Base-by-base conservation (phyloP, 106 monocot genomes). In the Platanthera guangdongensis region DNA sequence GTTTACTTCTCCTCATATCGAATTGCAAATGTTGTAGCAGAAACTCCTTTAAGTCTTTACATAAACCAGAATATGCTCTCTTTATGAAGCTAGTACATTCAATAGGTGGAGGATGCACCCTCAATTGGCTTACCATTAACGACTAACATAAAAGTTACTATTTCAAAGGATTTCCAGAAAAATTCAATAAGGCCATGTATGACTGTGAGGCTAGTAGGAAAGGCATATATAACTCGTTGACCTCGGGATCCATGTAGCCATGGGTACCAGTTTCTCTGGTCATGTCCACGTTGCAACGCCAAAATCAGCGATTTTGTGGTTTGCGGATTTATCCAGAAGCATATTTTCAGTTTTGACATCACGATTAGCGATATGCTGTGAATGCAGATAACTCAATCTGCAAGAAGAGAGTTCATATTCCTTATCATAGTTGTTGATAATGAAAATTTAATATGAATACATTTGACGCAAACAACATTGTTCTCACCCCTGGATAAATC, bases 281-380 rank as follows among this genome's bases (percentile, higher is more conserved):
- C 88, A 88, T 88, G 46, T 88, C 88, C 89, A 45, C 92, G 89
- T 75, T 87, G 39, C 39, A 39, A 39, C 39, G 39, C 39, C 39
- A 39, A 39, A 93, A 77, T 93, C 92, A 59, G 90, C 87, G 77
- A 87, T 93, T 32, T 86, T 90, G 18, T 88, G 80, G 13, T 75
- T 94, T 82, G 82, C 70, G 55, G 78, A 59, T 32, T 55, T 12
- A 65, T 88, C 83, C 11, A 94, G 71, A 6, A 90, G 51, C 90
- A 94, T 94, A 53, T 94, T 94, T 57, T 94, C 93, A 8, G 86
- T 90, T 59, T 94, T 94, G 49, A 94, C 90, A 76, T 94, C 93
- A 1, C 93, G 82, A 62, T 94, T 90, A 3, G 90, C 93, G 51
- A 94, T 90, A 75, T 90, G 88, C 55, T 80, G 72, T 3, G 86